Percentiles rank a stretch among this genome's conserved stretches.
Conservation (phyloP, 2,329 filamentous ascomycete genomes). For the Ceratocystis albifundus region DNA sequence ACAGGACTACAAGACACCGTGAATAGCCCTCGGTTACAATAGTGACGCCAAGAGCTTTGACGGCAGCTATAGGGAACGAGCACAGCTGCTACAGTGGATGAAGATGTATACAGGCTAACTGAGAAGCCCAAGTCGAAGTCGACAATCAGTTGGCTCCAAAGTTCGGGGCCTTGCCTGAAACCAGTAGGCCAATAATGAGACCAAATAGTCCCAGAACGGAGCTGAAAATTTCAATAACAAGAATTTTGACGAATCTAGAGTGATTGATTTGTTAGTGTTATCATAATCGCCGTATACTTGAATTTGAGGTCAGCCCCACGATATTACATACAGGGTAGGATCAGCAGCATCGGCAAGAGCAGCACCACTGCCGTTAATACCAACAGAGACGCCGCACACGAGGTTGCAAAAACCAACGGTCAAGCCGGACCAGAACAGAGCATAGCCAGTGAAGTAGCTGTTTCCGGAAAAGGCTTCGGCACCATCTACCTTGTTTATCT, state of each 20-base stretch:
- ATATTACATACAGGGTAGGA: constrained; percentile 59
- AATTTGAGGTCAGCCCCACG: constrained; percentile 10
- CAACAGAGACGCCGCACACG: constrained; percentile 89
- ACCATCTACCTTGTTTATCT: constrained; percentile 56
- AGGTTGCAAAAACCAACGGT: constrained; percentile 94
- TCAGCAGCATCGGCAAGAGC: constrained; percentile 94
- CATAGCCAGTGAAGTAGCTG: constrained; percentile 89
- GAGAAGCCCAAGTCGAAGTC: not conserved
- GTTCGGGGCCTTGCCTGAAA: constrained; percentile 70
- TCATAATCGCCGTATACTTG: constrained; percentile 24
- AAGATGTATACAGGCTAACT: not conserved
- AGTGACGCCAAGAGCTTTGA: not conserved
- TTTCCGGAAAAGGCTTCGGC: constrained; percentile 58
- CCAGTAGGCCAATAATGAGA: constrained; percentile 82
- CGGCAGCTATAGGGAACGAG: not conserved
- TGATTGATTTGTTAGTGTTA: constrained; percentile 26
- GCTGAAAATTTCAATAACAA: constrained; percentile 98
- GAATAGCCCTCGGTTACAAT: not conserved
- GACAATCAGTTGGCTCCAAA: constrained; percentile 40
- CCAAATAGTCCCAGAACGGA: constrained; percentile 94
- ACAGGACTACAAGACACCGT: not conserved
- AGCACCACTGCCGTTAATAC: constrained; percentile 95
- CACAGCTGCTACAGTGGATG: not conserved
- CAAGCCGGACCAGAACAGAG: constrained; percentile 89
- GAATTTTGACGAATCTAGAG: constrained; percentile 86